Percentiles rank a stretch among this genome's conserved stretches.
Conservation (phyloP, 1,284 basidiomycete genomes). For the Boletellus dicymbophilus region DNA sequence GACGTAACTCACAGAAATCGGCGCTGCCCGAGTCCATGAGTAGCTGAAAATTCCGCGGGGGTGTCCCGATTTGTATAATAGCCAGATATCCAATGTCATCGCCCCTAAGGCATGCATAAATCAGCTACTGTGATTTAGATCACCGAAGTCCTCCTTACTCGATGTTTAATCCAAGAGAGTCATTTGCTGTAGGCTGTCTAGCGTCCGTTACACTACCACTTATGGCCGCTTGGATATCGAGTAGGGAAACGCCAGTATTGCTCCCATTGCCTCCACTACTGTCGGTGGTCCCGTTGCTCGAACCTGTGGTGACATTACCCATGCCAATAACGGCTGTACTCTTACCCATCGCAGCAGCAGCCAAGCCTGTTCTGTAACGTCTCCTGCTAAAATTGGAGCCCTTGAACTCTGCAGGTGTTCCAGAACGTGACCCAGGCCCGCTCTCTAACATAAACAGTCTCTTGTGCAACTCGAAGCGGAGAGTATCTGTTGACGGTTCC, state of each 20-base stretch:
- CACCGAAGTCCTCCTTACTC: constrained; percentile 44
- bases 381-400: constrained; percentile 12
- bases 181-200: constrained; percentile 48
- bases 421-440: constrained; percentile 16
- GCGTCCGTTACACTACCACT: constrained; percentile 51
- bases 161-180: constrained; percentile 75
- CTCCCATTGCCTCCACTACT: constrained; percentile 15
- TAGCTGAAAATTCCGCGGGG: constrained; percentile 69
- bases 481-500: constrained; percentile 48
- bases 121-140: background rate
- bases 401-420: background rate
- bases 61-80: constrained; percentile 76
- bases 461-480: constrained; percentile 54
- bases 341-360: constrained; percentile 3
- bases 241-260: constrained; percentile 35
- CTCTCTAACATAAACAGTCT: constrained; percentile 48
- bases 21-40: constrained; percentile 88
- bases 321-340: background rate
- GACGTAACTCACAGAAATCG: constrained; percentile 60
- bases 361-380: constrained; percentile 6
- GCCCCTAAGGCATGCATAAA: constrained; percentile 32
- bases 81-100: constrained; percentile 64
- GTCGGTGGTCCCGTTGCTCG: constrained; percentile 9
- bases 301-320: no score
- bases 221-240: constrained; percentile 40